Conservation (phyloP, 202 grass and related monocot species). For the Sporobolus alterniflorus region DNA sequence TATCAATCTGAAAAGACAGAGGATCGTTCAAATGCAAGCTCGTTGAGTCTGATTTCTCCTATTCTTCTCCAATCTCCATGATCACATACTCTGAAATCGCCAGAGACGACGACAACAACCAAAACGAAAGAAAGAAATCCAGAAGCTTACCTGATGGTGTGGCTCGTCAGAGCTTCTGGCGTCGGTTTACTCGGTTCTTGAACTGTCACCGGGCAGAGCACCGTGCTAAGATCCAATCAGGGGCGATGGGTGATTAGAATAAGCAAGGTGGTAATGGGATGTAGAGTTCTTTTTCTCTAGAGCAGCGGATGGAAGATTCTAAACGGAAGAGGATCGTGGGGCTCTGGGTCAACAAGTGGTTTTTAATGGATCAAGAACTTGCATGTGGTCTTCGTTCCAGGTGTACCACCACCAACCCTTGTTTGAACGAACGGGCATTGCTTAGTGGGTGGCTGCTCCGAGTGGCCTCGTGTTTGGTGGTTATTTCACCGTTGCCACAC, state of each 20-base stretch:
- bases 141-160: conserved; percentile 17
- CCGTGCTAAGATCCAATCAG: conserved; percentile 51
- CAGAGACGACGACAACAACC: not conserved
- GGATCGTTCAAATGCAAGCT: not conserved
- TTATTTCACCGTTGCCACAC: conserved; percentile 25
- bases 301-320: conserved; percentile 43
- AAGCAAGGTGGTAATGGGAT: conserved; percentile 16
- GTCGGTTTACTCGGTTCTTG: conserved; percentile 4
- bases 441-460: not conserved
- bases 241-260: conserved; percentile 19
- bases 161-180: not conserved
- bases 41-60: not conserved
- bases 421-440: conserved; percentile 29
- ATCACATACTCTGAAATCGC: no score
- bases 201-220: conserved; percentile 8
- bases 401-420: conserved; percentile 40
- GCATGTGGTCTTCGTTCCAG: conserved; percentile 24
- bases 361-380: conserved; percentile 34
- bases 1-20: conserved; percentile 36
- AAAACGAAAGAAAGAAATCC: not conserved
- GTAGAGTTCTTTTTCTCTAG: conserved; percentile 39
- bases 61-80: not conserved
- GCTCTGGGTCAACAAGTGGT: conserved; percentile 52
- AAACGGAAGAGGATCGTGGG: conserved; percentile 40
- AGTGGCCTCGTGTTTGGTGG: not conserved